Conservation (phyloP, 2,329 filamentous ascomycete species). For the Fusarium longipes region DNA sequence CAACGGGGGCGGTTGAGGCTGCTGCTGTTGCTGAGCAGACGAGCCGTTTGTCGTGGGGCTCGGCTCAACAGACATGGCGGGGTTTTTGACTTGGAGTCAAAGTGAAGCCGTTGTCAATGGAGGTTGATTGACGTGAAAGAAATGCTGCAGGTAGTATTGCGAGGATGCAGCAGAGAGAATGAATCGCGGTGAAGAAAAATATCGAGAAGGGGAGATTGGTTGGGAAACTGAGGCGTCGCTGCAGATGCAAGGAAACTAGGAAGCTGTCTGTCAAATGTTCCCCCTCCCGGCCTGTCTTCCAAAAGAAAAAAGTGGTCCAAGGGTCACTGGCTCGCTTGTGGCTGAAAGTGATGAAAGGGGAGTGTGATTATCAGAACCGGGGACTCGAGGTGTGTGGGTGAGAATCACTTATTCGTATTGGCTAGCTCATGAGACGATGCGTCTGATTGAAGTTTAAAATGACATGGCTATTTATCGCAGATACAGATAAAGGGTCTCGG, state of each 20-base stretch:
- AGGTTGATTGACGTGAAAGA: neutral
- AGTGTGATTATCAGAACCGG: constrained; percentile 41
- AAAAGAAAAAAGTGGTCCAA: constrained; percentile 36
- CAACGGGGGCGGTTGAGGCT: constrained; percentile 48
- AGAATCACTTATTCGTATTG: constrained; percentile 35
- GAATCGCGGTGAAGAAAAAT: constrained; percentile 22
- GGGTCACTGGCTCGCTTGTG: constrained; percentile 30
- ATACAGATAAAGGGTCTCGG: neutral
- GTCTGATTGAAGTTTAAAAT: constrained; percentile 27
- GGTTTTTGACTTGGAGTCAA: neutral
- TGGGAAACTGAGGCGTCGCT: constrained; percentile 36
- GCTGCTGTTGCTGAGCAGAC: constrained; percentile 33
- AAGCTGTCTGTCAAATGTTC: constrained; percentile 30
- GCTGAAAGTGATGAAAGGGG: constrained; percentile 19
- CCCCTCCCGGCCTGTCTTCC: constrained; percentile 23
- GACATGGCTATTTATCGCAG: constrained; percentile 18
- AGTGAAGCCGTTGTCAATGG: neutral
- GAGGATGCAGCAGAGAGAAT: neutral
- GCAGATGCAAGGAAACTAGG: constrained; percentile 42
- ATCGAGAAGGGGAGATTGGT: constrained; percentile 18
- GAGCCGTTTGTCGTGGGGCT: constrained; percentile 40
- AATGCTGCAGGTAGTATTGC: neutral
- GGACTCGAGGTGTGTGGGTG: constrained; percentile 33
- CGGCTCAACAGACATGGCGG: constrained; percentile 46
- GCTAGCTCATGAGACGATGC: constrained; percentile 24